Evolutionary conservation across 179 eudicot genomes (phyloP), one percentile per base, ranked within the genome.

Genomic region (Actinidia chinensis): DNA sequence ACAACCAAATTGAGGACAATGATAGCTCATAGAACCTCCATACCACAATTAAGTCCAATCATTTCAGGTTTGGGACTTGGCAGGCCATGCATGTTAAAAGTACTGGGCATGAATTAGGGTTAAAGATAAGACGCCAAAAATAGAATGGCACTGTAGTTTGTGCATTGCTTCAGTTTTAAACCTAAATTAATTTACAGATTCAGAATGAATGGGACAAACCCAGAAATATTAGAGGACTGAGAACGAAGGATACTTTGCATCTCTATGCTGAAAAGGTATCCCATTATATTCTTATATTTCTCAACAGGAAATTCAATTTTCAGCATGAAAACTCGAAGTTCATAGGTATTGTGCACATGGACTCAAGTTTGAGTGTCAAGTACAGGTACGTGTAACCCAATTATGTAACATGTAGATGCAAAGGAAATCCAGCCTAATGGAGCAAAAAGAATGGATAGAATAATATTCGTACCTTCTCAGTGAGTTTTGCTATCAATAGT

Each of bases 401-500:
- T 52, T 28, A 54, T 40, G 65, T 40, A 48, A 10, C 50, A 63
- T 40, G 18, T 23, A 73, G 22, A n/a, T 14, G 4, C n/a, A 10
- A 71, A 52, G 55, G 51, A 58, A 44, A 58, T 7, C 66, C 66
- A 2, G 66, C 67, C 67, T 58, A 28, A 74, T 22, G 25, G 42
- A 14, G 22, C n/a, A 42, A 28, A 17, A 33, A 54, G 33, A 33
- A 18, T 25, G 42, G 23, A 18, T 59, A 60, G 40, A 59, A 25
- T 13, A 46, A 23, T 8, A 64, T 50, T 44, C 59, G 15, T 44
- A 93, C 99, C 97, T 86, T 94, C 76, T 93, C 97, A 14, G 97
- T 90, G 74, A 95, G 94, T 82, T 81, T 92, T 47, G 87, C 74
- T 75, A 94, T 92, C 94, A 91, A 28, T 89, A 67, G 94, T 86